Evolutionary conservation across 73 alveolate genomes (phyloP).

Genomic region (Durusdinium trenchii): DNA sequence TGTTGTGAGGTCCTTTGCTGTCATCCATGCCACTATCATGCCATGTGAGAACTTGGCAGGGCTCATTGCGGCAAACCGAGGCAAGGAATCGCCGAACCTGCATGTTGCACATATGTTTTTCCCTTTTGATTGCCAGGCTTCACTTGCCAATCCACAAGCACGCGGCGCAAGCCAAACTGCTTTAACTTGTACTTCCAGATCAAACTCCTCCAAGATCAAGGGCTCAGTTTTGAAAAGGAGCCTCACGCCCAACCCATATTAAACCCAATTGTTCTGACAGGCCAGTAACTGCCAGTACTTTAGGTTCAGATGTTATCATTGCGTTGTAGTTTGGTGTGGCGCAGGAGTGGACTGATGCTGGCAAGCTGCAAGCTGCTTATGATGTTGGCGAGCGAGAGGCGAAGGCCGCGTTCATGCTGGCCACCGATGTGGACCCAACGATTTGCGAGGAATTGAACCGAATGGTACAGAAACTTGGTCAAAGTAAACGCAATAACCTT

Average conservation of each 20-base stretch:
- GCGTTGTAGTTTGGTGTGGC: background rate
- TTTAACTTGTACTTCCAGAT: background rate
- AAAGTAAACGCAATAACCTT: background rate
- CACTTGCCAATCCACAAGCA: background rate
- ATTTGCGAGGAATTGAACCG: background rate
- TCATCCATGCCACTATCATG: conserved; percentile 25
- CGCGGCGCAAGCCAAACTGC: background rate
- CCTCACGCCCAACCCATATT: no score
- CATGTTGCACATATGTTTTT: background rate
- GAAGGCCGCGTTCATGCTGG: background rate
- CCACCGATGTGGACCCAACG: background rate
- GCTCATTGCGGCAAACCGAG: background rate
- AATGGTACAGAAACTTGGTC: background rate
- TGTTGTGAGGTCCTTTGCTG: background rate
- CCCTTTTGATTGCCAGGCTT: background rate
- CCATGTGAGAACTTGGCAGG: background rate
- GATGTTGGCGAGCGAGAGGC: background rate
- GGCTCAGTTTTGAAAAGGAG: no score
- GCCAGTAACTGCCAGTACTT: background rate
- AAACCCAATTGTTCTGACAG: no score
- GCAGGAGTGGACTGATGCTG: conserved; percentile 4
- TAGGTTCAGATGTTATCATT: background rate
- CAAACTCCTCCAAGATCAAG: conserved; percentile 4
- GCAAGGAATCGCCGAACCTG: background rate
- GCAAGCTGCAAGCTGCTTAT: background rate